Evolutionary conservation across 768 basidiomycete species (phyloP).

Genomic region (Gelatoporia subvermispora): DNA sequence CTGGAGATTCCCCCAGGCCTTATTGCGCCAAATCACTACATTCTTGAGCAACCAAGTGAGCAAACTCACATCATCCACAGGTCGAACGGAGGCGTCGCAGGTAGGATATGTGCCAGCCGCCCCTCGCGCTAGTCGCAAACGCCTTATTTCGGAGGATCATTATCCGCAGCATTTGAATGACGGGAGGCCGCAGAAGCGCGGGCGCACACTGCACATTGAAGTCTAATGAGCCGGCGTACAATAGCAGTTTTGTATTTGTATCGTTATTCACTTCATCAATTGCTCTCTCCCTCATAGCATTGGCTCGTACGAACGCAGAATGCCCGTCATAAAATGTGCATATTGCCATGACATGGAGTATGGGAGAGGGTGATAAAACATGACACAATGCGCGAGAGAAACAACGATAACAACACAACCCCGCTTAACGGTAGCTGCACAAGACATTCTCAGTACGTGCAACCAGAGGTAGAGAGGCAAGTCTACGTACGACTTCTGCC

Average conservation of each 20-base stretch:
- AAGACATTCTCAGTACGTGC: not conserved
- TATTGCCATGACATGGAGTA: constrained; percentile 31
- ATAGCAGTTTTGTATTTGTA: not conserved
- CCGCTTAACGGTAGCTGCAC: constrained; percentile 72
- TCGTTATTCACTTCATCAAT: not conserved
- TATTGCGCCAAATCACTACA: not conserved
- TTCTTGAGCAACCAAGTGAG: not conserved
- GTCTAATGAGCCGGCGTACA: not conserved
- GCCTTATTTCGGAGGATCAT: not conserved
- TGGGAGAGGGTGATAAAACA: constrained; percentile 37
- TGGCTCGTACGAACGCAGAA: not conserved
- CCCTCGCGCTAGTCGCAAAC: not conserved
- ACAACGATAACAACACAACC: constrained; percentile 29
- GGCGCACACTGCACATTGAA: not conserved
- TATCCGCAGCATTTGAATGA: no score
- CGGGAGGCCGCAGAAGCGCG: no score
- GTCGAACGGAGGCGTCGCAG: no score
- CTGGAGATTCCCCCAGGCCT: not conserved
- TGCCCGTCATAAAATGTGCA: constrained; percentile 28
- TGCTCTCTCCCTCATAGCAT: not conserved
- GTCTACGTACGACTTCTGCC: constrained; percentile 82
- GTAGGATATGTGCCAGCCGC: no score
- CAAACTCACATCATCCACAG: not conserved
- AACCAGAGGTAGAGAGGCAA: not conserved
- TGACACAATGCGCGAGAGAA: constrained; percentile 33